These are phyloP conservation scores for Phyllostachys edulis DNA, from an alignment of 176 grass and related monocot genomes.

Conservation along the genomic window DNA sequence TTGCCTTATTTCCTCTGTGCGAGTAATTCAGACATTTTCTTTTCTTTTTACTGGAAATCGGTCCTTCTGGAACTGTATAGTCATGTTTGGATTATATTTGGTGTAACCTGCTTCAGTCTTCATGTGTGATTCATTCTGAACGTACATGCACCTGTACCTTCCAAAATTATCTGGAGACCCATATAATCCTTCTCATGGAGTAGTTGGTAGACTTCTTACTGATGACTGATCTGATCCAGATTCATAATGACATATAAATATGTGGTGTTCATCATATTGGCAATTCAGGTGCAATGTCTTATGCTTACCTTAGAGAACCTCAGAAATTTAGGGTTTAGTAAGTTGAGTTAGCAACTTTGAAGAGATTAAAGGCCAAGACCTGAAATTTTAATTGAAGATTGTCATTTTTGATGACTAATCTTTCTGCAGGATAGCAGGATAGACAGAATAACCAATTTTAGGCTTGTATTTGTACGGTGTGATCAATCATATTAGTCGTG, in stretches of 20 bases:
- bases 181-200: background rate
- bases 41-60: background rate
- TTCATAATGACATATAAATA: background rate
- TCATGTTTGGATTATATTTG: constrained; percentile 16
- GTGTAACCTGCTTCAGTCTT: background rate
- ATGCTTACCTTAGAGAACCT: constrained; percentile 15
- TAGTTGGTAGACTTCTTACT: background rate
- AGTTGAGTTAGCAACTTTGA: background rate
- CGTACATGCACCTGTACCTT: background rate
- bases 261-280: background rate
- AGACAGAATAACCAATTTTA: background rate
- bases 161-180: background rate
- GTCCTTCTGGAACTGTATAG: background rate
- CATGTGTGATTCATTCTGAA: constrained; percentile 11
- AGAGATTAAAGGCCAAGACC: background rate
- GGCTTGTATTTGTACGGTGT: background rate
- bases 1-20: constrained; percentile 1
- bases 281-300: background rate
- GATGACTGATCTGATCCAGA: constrained; percentile 2
- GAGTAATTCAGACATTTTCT: background rate
- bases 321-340: background rate
- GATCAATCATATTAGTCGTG: background rate
- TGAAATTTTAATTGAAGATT: constrained; percentile 22
- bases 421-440: background rate
- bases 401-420: background rate